Percentiles rank a stretch among this genome's conserved stretches.
These are phyloP conservation scores for Stachybotrys chartarum DNA, from an alignment of 2,329 filamentous ascomycete species.

Conservation along the genomic window DNA sequence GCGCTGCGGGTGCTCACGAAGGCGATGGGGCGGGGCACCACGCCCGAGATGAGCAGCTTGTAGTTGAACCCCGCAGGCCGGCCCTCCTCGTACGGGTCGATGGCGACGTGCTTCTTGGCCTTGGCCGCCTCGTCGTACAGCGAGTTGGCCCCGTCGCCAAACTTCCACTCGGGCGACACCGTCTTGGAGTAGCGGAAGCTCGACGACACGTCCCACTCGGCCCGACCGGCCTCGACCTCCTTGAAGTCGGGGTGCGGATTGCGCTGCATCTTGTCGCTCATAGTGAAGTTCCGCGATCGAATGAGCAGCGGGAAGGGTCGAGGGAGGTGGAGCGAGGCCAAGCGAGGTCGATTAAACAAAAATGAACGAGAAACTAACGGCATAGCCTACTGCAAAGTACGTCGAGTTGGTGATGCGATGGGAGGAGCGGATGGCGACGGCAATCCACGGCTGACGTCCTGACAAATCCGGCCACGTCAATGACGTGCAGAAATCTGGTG, in stretches of 20 bases:
- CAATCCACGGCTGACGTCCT: no score
- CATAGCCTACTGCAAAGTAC: no score
- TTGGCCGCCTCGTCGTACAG: slow-evolving; percentile 15
- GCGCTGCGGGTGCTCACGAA: slow-evolving; percentile 48
- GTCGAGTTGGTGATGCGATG: no score
- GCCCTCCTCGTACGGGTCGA: slow-evolving; percentile 71
- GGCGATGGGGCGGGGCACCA: slow-evolving; percentile 76
- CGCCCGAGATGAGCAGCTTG: slow-evolving; percentile 79
- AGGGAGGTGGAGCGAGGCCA: no score
- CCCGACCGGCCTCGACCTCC: slow-evolving; percentile 57
- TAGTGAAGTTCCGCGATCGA: slow-evolving; percentile 7
- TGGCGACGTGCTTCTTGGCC: slow-evolving; percentile 61
- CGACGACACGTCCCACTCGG: slow-evolving; percentile 45
- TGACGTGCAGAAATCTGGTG: no score
- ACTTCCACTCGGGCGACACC: slow-evolving; percentile 56
- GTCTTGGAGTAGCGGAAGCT: slow-evolving; percentile 55
- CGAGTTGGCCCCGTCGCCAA: slow-evolving; percentile 59
- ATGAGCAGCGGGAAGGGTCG: no score
- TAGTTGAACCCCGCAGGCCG: slow-evolving; percentile 71
- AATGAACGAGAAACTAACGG: no score
- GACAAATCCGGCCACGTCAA: no score
- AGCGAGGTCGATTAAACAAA: no score
- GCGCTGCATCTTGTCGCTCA: slow-evolving; percentile 33
- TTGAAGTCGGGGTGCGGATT: slow-evolving; percentile 66
- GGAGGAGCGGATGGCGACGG: no score